Percentiles rank a stretch among this genome's conserved stretches.
These are phyloP conservation scores for Bolboschoenus planiculmis DNA, from an alignment of 176 grass and related monocot genomes.

Conservation along the genomic window DNA sequence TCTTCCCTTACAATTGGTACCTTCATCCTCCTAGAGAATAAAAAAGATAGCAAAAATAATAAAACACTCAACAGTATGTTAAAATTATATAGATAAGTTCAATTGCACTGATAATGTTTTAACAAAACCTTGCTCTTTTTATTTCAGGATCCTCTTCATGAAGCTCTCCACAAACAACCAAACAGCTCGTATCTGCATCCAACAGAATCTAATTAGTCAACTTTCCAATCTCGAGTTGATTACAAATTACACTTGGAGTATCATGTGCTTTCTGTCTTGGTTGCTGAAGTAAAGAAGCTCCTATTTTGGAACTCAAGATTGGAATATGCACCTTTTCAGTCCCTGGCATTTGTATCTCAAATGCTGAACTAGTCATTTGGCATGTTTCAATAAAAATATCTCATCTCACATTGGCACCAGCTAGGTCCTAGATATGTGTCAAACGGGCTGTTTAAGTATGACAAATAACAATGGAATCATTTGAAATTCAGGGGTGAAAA, in stretches of 20 bases:
- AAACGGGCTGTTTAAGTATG: neutral
- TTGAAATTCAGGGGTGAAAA: neutral
- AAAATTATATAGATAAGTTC: conserved; percentile 13
- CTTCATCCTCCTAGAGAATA: conserved; percentile 77
- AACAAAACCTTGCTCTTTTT: conserved; percentile 70
- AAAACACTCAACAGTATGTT: neutral
- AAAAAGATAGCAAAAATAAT: conserved; percentile 9
- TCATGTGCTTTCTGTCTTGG: neutral
- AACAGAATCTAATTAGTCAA: conserved; percentile 5
- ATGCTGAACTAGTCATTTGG: neutral
- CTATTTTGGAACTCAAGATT: neutral
- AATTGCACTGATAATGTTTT: neutral
- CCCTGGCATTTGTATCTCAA: neutral
- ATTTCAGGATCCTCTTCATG: conserved; percentile 60
- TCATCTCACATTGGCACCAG: neutral
- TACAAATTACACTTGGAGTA: neutral
- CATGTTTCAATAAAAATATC: neutral
- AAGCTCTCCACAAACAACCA: conserved; percentile 60
- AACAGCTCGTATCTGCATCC: conserved; percentile 74
- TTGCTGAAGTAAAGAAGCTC: neutral
- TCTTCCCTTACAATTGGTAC: conserved; percentile 68
- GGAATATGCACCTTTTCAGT: neutral
- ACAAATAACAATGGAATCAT: neutral
- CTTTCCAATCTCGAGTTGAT: neutral
- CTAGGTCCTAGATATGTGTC: neutral